phyloP scores from a whole-genome alignment of 2,329 filamentous ascomycete species.

The Colletotrichum tanaceti region DNA sequence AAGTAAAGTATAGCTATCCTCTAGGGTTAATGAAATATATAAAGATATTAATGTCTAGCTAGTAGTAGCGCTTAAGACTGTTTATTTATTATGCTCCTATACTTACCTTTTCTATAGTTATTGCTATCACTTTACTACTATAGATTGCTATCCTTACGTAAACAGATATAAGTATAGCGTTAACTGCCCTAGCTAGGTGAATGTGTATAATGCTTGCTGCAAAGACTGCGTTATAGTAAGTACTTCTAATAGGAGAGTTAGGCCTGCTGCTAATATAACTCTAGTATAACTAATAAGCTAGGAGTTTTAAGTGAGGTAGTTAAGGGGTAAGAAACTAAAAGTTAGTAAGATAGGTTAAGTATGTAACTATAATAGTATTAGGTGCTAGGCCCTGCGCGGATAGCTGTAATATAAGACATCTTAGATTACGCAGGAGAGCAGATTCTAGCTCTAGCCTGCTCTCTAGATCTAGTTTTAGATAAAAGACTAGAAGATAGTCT shows the following conservation, averaged over 20 bases:
- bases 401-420: too few species aligned
- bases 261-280: background rate
- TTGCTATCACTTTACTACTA: background rate
- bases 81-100: background rate
- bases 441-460: too few species aligned
- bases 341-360: too few species aligned
- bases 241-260: background rate
- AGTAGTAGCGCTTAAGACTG: background rate
- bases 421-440: too few species aligned
- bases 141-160: background rate
- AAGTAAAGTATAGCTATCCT: too few species aligned
- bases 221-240: constrained; percentile 5
- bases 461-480: too few species aligned
- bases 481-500: too few species aligned
- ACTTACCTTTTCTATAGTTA: background rate
- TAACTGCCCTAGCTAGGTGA: constrained; percentile 6
- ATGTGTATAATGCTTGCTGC: constrained; percentile 3
- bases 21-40: background rate
- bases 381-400: too few species aligned
- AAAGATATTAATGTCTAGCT: background rate
- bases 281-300: background rate
- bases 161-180: constrained; percentile 6
- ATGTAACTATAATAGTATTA: too few species aligned
- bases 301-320: background rate
- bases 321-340: too few species aligned